phyloP scores from a whole-genome alignment of 2,329 filamentous ascomycete genomes.

The Beauveria rudraprayagi region DNA sequence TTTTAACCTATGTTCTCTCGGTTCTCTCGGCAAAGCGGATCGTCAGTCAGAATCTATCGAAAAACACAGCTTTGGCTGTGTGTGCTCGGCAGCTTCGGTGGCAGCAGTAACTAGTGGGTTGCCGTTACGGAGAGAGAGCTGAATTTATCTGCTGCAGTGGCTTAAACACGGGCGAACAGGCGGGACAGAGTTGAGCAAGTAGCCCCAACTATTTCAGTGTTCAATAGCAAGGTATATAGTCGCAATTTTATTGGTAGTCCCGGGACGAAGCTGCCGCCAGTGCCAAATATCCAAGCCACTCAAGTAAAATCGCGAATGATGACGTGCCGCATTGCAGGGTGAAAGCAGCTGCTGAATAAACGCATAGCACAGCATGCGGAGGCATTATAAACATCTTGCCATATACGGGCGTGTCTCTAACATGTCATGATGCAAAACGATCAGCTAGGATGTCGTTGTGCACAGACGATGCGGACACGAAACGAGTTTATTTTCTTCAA shows the following conservation, averaged over 20 bases:
- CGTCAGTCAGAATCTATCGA: neutral
- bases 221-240: neutral
- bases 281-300: neutral
- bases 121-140: no score
- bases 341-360: neutral
- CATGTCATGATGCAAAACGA: neutral
- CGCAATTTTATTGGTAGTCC: no score
- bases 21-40: neutral
- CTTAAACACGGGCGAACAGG: no score
- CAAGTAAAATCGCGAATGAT: neutral
- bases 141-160: no score
- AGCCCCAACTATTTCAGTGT: neutral
- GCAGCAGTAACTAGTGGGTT: neutral
- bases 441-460: neutral
- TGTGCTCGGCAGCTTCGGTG: neutral
- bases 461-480: neutral
- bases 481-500: neutral
- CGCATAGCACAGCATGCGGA: neutral
- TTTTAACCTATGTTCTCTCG: no score
- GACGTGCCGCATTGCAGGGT: neutral
- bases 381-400: no score
- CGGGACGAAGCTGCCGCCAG: neutral
- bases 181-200: no score
- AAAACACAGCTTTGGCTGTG: no score
- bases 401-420: neutral